Evolutionary conservation across 805 yeast species (phyloP), one percentile per base, ranked within the genome.

Genomic region (Tanozyma kutaoensis): DNA sequence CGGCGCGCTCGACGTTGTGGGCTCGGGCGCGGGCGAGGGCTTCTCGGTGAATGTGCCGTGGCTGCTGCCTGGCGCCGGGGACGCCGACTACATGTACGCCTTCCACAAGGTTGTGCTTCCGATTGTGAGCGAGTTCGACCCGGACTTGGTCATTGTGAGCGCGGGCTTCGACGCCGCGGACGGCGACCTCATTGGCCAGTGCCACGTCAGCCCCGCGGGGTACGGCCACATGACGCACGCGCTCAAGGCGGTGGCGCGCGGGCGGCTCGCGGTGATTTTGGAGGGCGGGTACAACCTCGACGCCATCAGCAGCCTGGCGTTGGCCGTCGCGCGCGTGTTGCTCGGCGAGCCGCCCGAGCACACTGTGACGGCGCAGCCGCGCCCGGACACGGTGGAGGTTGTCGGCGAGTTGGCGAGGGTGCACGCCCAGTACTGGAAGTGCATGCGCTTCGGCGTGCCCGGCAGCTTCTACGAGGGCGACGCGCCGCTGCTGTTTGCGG

Each of bases 101-200:
- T 86, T 91, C 52, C 69, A 74, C 38, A 74, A 73, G 42, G 75
- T 88, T 12, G 69, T 91, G 9, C 69, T 91, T 70, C 98, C 98
- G 0, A 72, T 85, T 26, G 77, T 91, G 29, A 55, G 73, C 31
- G 98, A 91, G 48, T 91, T 77, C 43, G 75, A 76, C 43, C 96
- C 99, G 0, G 98, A 91, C 54, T 62, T 91, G 36, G 88, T 86
- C 4, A 82, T 91, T 20, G 75, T 91, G 18, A 81, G 95, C 12
- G 76, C 97, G 1, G 99, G 99, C 0, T 91, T 91, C 42, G 99
- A 91, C 55, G 98, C 98, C 13, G 99, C 99, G 1, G 95, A 82
- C 43, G 97, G 97, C 33, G 99, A 91, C 52, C 76, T 84, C 32
- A 81, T 91, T 36, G 99, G 98, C 8, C 94, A 88, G 25, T 91